Base-by-base conservation (phyloP, 2,329 filamentous ascomycete genomes). In the Furcasterigmium furcatum region DNA sequence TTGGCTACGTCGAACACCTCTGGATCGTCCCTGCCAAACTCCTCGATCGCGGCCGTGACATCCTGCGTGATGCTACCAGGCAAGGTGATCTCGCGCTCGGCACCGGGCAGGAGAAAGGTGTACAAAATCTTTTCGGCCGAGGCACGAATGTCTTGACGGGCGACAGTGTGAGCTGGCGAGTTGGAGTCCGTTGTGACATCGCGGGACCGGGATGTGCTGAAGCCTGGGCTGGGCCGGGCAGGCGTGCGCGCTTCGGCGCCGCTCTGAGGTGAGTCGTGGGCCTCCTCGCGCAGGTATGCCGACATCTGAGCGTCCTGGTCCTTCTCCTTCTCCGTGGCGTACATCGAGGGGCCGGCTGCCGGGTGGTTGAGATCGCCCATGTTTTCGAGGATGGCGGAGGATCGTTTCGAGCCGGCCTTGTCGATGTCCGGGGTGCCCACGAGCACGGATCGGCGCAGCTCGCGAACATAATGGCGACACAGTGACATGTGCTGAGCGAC, bases 61-160 rank as follows among this genome's bases (percentile, higher is more conserved):
- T 91, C 85, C 45, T 87, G 79, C 1, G 92, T 86, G 60, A 97
- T 96, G 27, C 84, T 84, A 50, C 91, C 87, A 0, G 94, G 92
- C 6, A 99, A 79, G 39, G 91, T 91, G 55, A 99, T 97, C 68
- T 99, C 94, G 55, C 95, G 84, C 70, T 99, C 94, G 0, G 94
- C 89, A n/a, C 91, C 91, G 1, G 91, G 91, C 2, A 99, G 81
- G 6, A 99, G 76, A 62, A 94, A 99, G 2, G 92, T 97, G 70
- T 96, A 99, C n/a, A 99, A 79, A 42, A 99, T 96, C 77, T 96
- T 96, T 71, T 97, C 94, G 0, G 95, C 95, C 4, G 90, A 96
- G 9, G 91, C 87, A 46, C 91, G 82, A 55, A 99, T 91, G 60
- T 99, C 94, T 51, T 90, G 83, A 52, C 94, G 80, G n/a, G 86